Base-by-base conservation (phyloP, 202 grass and related monocot genomes). In the Setaria italica region DNA sequence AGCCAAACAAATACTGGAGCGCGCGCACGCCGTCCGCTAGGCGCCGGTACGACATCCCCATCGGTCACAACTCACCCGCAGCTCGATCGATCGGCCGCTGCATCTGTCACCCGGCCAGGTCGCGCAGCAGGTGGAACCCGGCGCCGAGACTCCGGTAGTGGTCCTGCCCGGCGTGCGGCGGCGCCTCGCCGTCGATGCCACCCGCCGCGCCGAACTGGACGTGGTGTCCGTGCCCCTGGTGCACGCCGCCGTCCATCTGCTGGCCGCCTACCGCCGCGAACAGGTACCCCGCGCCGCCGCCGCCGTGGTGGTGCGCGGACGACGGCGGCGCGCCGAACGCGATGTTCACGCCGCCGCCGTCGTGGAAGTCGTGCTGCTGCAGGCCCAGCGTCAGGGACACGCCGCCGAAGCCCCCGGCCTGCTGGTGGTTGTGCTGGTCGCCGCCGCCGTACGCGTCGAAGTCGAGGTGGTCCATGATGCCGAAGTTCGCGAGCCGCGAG, bases 311-410 rank as follows among this genome's bases (percentile, higher is more conserved):
- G n/a, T 51, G 68, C 0, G 79, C 21, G 74, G 81, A 10, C 68
- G 57, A 43, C 68, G 85, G 7, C 78, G 76, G 80, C 72, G 87
- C 70, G 82, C 80, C 84, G 92, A 95, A 88, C 54, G 94, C 43
- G 92, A 95, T 74, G 90, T 87, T 91, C 82, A 88, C 87, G 50
- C 90, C 84, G 59, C 81, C 67, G 55, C 54, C 57, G 80, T 53
- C 53, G 70, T 65, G 83, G 37, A 85, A 62, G 47, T 72, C 90
- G 90, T 97, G 91, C 45, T 95, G 95, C 90, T 95, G 93, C 70
- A 98, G 78, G 49, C 95, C 95, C 29, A 98, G 89, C 43, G 95
- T 98, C n/a, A 98, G 89, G 5, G 93, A 95, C 76, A 98, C 95
- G 65, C 89, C 85, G 13, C 74, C 78, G 21, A 67, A 89, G 4